These are phyloP conservation scores for Beauveria bassiana DNA, from an alignment of 2,329 filamentous ascomycete species.

Conservation along the genomic window DNA sequence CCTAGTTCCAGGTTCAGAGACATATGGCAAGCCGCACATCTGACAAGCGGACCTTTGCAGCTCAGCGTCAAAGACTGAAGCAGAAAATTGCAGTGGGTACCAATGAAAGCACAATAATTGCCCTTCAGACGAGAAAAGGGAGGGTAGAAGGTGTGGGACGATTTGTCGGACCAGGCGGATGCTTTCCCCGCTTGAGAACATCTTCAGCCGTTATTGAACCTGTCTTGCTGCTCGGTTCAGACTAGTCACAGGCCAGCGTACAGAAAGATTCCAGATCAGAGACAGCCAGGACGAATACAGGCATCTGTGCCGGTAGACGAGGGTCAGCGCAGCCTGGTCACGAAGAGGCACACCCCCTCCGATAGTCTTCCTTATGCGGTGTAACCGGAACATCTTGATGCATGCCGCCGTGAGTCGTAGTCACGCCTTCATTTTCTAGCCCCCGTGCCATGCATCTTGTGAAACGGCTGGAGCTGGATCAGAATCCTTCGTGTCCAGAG, in stretches of 20 bases:
- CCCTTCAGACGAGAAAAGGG: background rate
- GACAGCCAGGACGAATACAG: background rate
- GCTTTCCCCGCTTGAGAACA: conserved; percentile 1
- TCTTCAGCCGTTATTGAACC: conserved; percentile 6
- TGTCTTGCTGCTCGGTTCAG: background rate
- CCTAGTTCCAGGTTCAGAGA: background rate
- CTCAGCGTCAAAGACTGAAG: background rate
- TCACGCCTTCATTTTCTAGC: background rate
- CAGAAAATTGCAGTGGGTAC: background rate
- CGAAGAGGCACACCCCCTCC: background rate
- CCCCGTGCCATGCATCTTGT: background rate
- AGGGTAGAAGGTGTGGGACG: background rate
- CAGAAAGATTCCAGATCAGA: background rate
- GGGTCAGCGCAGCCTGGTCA: background rate
- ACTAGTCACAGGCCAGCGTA: background rate
- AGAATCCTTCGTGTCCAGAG: background rate
- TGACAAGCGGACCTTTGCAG: background rate
- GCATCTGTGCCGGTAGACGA: background rate
- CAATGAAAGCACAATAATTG: background rate
- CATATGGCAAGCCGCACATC: background rate
- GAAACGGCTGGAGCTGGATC: background rate
- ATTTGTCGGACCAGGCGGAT: background rate
- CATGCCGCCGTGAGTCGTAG: background rate
- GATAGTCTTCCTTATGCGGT: background rate
- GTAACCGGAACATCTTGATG: background rate